Percentiles rank a stretch among this genome's conserved stretches.
Evolutionary conservation across 2,329 filamentous ascomycete species (phyloP).

Genomic region (Hirsutella rhossiliensis): DNA sequence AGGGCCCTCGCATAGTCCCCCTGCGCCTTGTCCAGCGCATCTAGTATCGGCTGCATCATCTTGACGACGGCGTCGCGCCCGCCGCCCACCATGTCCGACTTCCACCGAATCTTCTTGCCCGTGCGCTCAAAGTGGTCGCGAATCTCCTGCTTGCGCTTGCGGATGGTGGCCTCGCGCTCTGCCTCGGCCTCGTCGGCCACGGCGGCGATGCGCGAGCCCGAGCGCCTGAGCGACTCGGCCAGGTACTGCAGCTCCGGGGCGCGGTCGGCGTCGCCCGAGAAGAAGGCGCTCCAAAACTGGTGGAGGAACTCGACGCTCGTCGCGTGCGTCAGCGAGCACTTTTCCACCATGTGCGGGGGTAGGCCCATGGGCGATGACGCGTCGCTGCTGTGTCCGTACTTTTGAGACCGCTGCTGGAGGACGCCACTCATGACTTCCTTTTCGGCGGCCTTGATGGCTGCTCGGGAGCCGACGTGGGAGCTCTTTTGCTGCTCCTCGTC

Average conservation of each 20-base stretch:
- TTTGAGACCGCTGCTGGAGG: slow-evolving; percentile 45
- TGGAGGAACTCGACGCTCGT: slow-evolving; percentile 94
- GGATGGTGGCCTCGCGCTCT: slow-evolving; percentile 56
- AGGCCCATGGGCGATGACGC: slow-evolving; percentile 40
- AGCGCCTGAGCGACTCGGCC: slow-evolving; percentile 68
- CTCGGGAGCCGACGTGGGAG: slow-evolving; percentile 56
- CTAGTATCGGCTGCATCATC: slow-evolving; percentile 62
- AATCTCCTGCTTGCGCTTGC: slow-evolving; percentile 56
- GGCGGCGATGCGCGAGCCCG: slow-evolving; percentile 64
- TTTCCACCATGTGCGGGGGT: slow-evolving; percentile 42
- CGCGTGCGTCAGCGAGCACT: slow-evolving; percentile 63
- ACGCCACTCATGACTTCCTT: slow-evolving; percentile 55
- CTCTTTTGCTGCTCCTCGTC: slow-evolving; percentile 45
- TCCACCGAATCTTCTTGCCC: slow-evolving; percentile 60
- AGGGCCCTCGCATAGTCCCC: slow-evolving; percentile 61
- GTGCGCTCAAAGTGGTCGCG: slow-evolving; percentile 59
- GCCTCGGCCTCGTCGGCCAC: slow-evolving; percentile 71
- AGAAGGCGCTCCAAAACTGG: slow-evolving; percentile 89
- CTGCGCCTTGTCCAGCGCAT: slow-evolving; percentile 58
- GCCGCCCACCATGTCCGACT: slow-evolving; percentile 56
- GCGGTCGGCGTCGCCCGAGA: slow-evolving; percentile 75
- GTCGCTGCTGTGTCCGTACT: slow-evolving; percentile 37
- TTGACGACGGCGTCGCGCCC: slow-evolving; percentile 65
- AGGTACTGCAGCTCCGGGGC: slow-evolving; percentile 72
- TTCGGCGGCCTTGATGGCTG: slow-evolving; percentile 51